These are phyloP conservation scores for Jackrogersella minutella DNA, from an alignment of 495 filamentous ascomycete genomes.

Conservation along the genomic window DNA sequence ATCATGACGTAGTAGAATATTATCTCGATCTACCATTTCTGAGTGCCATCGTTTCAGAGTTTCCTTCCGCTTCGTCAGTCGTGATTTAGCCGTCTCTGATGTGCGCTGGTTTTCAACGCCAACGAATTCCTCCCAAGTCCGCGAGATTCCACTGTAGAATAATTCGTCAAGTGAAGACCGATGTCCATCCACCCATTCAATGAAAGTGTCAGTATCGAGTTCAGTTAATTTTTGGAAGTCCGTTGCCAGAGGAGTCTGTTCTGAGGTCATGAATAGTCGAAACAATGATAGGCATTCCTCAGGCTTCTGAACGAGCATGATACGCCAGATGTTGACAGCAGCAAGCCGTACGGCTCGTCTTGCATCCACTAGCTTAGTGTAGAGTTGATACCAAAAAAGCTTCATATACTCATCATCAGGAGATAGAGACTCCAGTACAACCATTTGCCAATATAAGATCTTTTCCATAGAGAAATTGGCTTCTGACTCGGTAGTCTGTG, in stretches of 20 bases:
- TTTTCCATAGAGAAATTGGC: conserved; percentile 77
- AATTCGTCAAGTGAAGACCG: conserved; percentile 79
- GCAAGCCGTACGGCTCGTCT: conserved; percentile 71
- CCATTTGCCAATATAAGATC: conserved; percentile 93
- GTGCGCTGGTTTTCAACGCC: conserved; percentile 77
- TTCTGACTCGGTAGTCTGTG: conserved; percentile 61
- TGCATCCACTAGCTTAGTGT: conserved; percentile 76
- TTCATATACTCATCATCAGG: conserved; percentile 78
- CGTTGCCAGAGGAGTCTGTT: conserved; percentile 74
- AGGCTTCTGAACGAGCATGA: conserved; percentile 92
- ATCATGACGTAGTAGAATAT: conserved; percentile 78
- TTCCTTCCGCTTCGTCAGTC: conserved; percentile 79
- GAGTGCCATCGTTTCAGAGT: conserved; percentile 78
- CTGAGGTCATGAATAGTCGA: conserved; percentile 67
- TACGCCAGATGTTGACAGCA: conserved; percentile 85
- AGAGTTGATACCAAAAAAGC: conserved; percentile 88
- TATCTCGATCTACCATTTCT: conserved; percentile 71
- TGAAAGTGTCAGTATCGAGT: conserved; percentile 84
- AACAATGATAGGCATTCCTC: conserved; percentile 79
- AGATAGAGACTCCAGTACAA: conserved; percentile 79
- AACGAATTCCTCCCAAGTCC: conserved; percentile 86
- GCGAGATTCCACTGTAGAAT: conserved; percentile 80
- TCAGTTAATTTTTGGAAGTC: conserved; percentile 87
- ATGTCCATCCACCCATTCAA: conserved; percentile 87
- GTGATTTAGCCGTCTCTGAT: conserved; percentile 70